Base-by-base conservation (phyloP, 2,329 filamentous ascomycete species). In the Colletotrichum acutatum region DNA sequence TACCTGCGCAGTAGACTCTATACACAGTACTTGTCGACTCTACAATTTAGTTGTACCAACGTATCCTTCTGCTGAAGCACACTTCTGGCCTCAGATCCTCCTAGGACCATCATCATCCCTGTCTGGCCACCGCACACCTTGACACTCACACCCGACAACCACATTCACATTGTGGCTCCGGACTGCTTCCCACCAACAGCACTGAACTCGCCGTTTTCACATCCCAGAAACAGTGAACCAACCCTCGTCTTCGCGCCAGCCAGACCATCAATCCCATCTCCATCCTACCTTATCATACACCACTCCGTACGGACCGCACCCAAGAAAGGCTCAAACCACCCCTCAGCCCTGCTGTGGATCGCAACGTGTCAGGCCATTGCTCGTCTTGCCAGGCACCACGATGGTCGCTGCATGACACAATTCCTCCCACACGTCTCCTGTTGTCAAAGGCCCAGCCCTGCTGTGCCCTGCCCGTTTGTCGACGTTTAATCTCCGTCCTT, bases 381-480 rank as follows among this genome's bases (percentile, higher is more conserved):
- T 60, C 46, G 54, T 66, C 46, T 58, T 49, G 34, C 42, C 69
- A 57, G 70, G 61, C 61, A 74, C 66, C 71, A 74, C 62, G 53
- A 67, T 70, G 70, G 73, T 62, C 61, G 58, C 22, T 74, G 71
- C 71, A 74, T 74, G 71, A 74, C 63, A 74, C 73, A 74, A 64
- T 64, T 71, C 71, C 54, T 65, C 66, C 58, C 60, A 66, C 65
- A 42, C 62, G 56, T 70, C 66, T 74, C 71, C 66, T 60, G 66
- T 66, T 66, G 61, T 59, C 73, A 64, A 67, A 68, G 59, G 69
- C 57, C 66, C 42, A 66, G 64, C 61, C 73, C 70, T 74, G 73
- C 37, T 37, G 57, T 46, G 72, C 69, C 66, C 58, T 74, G 73
- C 62, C 54, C 58, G 66, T 66, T 62, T 59, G 67, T 71, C 70